These are phyloP conservation scores for Paraconiothyrium sp. DNA, from an alignment of 2,329 filamentous ascomycete genomes.

Conservation along the genomic window DNA sequence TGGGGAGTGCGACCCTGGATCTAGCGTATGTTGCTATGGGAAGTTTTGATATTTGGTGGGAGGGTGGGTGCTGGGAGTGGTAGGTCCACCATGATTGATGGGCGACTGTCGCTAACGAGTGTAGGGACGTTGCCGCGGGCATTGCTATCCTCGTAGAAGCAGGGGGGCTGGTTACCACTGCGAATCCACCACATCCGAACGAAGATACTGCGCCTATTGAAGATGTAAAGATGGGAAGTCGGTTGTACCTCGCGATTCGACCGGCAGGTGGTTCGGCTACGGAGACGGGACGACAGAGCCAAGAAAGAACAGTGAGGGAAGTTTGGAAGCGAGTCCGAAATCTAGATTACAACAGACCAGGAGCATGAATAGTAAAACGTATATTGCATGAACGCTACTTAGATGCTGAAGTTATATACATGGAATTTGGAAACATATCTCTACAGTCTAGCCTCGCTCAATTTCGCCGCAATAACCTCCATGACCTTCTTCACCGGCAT, in stretches of 20 bases:
- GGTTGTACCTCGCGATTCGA: conserved; percentile 77
- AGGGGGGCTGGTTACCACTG: conserved; percentile 76
- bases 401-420: conserved; percentile 11
- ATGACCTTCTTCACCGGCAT: conserved; percentile 70
- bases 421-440: neutral
- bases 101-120: conserved; percentile 18
- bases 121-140: conserved; percentile 77
- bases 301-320: conserved; percentile 75
- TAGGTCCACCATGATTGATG: conserved; percentile 45
- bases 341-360: conserved; percentile 74
- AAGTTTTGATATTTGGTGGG: conserved; percentile 83
- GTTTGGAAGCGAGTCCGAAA: conserved; percentile 75
- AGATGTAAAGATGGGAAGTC: conserved; percentile 70
- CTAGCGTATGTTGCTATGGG: conserved; percentile 80
- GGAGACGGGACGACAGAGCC: conserved; percentile 72
- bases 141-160: conserved; percentile 78
- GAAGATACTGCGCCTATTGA: conserved; percentile 66
- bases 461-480: conserved; percentile 56
- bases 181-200: conserved; percentile 68
- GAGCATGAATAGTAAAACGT: conserved; percentile 54
- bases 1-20: conserved; percentile 78
- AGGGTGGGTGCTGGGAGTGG: conserved; percentile 85
- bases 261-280: conserved; percentile 69
- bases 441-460: conserved; percentile 34
- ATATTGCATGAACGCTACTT: neutral